Evolutionary conservation across 306 rosid genomes (phyloP).

Genomic region (Prunus mongolica): DNA sequence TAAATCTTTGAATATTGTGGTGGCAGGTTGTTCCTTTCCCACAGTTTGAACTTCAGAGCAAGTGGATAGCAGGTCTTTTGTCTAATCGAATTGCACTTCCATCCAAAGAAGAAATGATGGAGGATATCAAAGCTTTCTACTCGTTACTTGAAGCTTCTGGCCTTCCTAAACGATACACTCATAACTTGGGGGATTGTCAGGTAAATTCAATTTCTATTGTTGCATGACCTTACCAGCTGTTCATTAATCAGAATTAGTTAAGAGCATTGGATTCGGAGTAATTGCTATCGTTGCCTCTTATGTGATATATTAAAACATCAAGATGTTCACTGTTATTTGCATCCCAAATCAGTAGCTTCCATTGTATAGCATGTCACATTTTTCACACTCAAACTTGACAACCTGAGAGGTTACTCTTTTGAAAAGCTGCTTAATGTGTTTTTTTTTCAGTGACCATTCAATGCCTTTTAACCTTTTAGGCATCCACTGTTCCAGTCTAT

Average conservation of each 20-base stretch:
- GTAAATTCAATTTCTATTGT: constrained; percentile 6
- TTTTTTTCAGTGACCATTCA: background rate
- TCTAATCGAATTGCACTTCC: constrained; percentile 61
- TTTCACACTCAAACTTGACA: background rate
- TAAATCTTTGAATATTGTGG: background rate
- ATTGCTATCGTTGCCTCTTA: background rate
- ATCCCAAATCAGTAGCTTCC: background rate
- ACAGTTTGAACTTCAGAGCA: constrained; percentile 61
- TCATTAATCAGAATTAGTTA: background rate
- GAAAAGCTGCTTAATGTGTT: background rate
- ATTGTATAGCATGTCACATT: background rate
- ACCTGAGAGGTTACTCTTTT: background rate
- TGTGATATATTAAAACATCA: too few relatives aligned
- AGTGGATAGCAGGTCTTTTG: constrained; percentile 73
- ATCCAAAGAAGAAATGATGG: constrained; percentile 53
- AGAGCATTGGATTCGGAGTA: background rate
- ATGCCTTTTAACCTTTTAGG: background rate
- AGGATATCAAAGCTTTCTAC: constrained; percentile 57
- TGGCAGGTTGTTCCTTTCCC: constrained; percentile 59
- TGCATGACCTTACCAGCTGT: background rate
- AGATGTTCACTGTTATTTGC: background rate
- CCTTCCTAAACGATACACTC: constrained; percentile 36
- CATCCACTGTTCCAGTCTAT: background rate
- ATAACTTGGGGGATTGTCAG: constrained; percentile 24
- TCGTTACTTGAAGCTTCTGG: constrained; percentile 25